These are phyloP conservation scores for Pichia sp. DNA, from an alignment of 1,139 yeast genomes.

Conservation along the genomic window DNA sequence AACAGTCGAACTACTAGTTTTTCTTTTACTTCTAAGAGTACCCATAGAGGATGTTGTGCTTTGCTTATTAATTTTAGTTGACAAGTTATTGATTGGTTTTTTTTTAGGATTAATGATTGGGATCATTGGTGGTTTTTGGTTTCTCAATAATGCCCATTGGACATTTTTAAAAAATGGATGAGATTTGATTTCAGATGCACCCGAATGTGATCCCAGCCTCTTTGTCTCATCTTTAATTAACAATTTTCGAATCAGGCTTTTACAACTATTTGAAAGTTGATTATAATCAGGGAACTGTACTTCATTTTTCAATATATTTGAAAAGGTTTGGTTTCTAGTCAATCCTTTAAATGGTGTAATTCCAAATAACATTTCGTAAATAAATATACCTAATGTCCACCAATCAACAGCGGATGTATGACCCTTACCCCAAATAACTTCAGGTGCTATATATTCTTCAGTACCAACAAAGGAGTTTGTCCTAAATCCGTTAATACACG, in stretches of 20 bases:
- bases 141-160: conserved; percentile 91
- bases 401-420: conserved; percentile 98
- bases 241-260: conserved; percentile 69
- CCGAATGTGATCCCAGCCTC: conserved; percentile 83
- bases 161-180: conserved; percentile 86
- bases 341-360: conserved; percentile 94
- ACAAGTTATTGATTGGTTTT: conserved; percentile 4
- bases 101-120: conserved; percentile 60
- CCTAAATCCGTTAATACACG: conserved; percentile 91
- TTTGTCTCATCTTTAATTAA: conserved; percentile 83
- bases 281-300: conserved; percentile 49
- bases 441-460: conserved; percentile 97
- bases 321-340: conserved; percentile 81
- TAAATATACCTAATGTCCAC: conserved; percentile 95
- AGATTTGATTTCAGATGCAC: conserved; percentile 88
- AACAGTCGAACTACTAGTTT: conserved; percentile 33
- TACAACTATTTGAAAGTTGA: conserved; percentile 66
- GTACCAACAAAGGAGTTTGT: conserved; percentile 98
- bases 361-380: conserved; percentile 91
- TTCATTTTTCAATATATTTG: conserved; percentile 78
- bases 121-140: conserved; percentile 90
- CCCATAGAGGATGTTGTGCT: conserved; percentile 27
- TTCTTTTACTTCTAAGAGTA: conserved; percentile 33
- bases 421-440: conserved; percentile 93
- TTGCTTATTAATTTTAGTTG: conserved; percentile 18